Percentiles rank a stretch among this genome's conserved stretches.
Evolutionary conservation across 805 yeast genomes (phyloP).

Genomic region (Saccharomycopsis sp.): DNA sequence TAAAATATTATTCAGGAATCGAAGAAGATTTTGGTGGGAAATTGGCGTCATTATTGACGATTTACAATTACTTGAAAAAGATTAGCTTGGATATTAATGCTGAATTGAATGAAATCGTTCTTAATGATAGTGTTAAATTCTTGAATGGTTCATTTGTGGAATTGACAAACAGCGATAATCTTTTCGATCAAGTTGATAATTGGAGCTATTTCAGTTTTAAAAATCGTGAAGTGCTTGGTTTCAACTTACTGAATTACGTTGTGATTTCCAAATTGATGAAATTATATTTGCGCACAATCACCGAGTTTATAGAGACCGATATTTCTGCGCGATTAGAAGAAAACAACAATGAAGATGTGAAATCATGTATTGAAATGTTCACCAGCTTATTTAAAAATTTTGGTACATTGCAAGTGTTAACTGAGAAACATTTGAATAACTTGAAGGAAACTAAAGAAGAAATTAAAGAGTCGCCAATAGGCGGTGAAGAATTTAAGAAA

Average conservation of each 20-base stretch:
- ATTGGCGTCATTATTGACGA: neutral
- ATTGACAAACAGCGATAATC: no score
- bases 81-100: neutral
- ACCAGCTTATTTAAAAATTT: conserved; percentile 1
- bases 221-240: neutral
- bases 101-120: neutral
- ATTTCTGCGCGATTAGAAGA: conserved; percentile 1
- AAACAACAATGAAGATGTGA: neutral
- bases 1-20: no score
- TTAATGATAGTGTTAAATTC: neutral
- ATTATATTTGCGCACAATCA: neutral
- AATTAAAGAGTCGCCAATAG: neutral
- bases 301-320: conserved; percentile 1
- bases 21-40: no score
- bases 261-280: neutral
- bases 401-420: neutral
- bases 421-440: neutral
- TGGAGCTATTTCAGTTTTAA: conserved; percentile 3
- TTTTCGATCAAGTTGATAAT: no score
- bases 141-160: neutral
- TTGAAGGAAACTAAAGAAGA: neutral
- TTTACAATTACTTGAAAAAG: neutral
- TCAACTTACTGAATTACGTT: neutral
- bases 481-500: neutral
- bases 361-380: no score